These are phyloP conservation scores for Tremella mesenterica DNA, from an alignment of 768 basidiomycete genomes.

Conservation along the genomic window DNA sequence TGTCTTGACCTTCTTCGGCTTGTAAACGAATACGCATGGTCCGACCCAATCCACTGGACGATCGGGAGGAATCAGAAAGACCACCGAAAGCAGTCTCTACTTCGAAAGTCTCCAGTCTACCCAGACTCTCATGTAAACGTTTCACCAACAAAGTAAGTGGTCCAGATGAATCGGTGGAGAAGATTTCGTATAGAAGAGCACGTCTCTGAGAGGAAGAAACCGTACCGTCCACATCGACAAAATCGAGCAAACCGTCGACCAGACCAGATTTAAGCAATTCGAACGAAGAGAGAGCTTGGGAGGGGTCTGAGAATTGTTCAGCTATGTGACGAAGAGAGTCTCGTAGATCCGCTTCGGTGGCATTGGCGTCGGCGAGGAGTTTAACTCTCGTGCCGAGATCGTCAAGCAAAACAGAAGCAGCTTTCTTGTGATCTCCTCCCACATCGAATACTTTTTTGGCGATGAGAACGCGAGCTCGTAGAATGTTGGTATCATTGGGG, in stretches of 20 bases:
- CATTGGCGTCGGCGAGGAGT: slow-evolving; percentile 52
- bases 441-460: slow-evolving; percentile 59
- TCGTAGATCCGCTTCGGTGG: slow-evolving; percentile 57
- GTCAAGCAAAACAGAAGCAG: slow-evolving; percentile 53
- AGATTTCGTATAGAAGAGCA: slow-evolving; percentile 69
- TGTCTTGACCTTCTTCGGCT: slow-evolving; percentile 80
- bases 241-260: slow-evolving; percentile 73
- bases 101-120: slow-evolving; percentile 90
- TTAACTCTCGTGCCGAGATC: slow-evolving; percentile 57
- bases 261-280: slow-evolving; percentile 90
- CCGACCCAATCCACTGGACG: slow-evolving; percentile 76
- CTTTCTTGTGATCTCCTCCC: slow-evolving; percentile 48
- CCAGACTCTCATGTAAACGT: slow-evolving; percentile 90
- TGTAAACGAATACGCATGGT: slow-evolving; percentile 80
- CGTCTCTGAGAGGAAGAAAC: slow-evolving; percentile 61
- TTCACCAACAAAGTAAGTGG: slow-evolving; percentile 72
- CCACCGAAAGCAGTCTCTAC: slow-evolving; percentile 78
- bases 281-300: slow-evolving; percentile 76
- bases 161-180: slow-evolving; percentile 49
- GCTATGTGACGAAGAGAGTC: slow-evolving; percentile 67
- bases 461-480: slow-evolving; percentile 81
- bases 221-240: slow-evolving; percentile 62
- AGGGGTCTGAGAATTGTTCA: slow-evolving; percentile 59
- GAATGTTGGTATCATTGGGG: slow-evolving; percentile 80
- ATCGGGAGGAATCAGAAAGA: slow-evolving; percentile 49